phyloP scores from a whole-genome alignment of 2,329 filamentous ascomycete genomes.

The Akanthomyces lecanii region DNA sequence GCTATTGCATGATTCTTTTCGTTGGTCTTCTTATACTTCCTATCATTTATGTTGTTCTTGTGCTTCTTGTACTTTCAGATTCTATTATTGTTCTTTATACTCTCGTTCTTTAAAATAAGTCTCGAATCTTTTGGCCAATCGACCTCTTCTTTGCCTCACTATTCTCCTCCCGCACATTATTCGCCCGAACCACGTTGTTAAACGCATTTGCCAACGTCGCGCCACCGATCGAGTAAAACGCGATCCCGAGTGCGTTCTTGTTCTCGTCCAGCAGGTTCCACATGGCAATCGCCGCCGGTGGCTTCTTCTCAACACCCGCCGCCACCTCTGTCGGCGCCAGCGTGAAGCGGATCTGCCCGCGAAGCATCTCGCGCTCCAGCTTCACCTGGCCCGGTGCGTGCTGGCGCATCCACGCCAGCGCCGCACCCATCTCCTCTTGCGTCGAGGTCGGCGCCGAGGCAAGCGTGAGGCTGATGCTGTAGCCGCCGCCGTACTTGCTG shows the following conservation, averaged over 20 bases:
- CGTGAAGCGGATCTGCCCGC: conserved; percentile 55
- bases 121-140: neutral
- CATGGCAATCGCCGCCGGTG: conserved; percentile 12
- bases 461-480: conserved; percentile 60
- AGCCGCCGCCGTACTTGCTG: conserved; percentile 55
- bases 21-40: too few relatives aligned
- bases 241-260: conserved; percentile 55
- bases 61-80: too few relatives aligned
- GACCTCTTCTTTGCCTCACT: neutral
- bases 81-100: neutral
- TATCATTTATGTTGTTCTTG: too few relatives aligned
- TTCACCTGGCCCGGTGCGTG: conserved; percentile 46
- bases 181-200: conserved; percentile 61
- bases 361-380: conserved; percentile 55
- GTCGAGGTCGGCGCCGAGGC: conserved; percentile 53
- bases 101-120: neutral
- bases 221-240: conserved; percentile 62
- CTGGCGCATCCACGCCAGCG: conserved; percentile 51
- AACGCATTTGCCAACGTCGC: conserved; percentile 69
- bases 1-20: neutral
- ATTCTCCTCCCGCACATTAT: conserved; percentile 35
- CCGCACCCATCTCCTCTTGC: conserved; percentile 50
- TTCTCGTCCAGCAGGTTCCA: conserved; percentile 48
- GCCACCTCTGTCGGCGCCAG: conserved; percentile 9
- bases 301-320: neutral